Evolutionary conservation across 2,329 filamentous ascomycete genomes (phyloP).

Genomic region (Hymenoscyphus occultus): DNA sequence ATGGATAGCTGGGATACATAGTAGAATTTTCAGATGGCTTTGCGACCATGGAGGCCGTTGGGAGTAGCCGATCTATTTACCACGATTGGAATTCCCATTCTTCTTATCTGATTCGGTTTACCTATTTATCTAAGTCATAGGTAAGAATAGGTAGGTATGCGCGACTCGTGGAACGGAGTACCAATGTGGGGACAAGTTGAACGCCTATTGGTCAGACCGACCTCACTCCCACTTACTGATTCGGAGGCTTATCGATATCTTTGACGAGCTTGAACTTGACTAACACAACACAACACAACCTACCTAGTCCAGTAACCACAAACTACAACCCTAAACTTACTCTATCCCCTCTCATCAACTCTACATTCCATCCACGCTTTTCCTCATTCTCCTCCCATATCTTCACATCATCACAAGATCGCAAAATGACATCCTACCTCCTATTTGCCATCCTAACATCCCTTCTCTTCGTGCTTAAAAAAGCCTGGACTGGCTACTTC

Average conservation of each 20-base stretch:
- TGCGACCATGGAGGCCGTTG: too few relatives aligned
- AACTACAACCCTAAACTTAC: not conserved
- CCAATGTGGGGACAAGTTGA: not conserved
- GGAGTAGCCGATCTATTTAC: too few relatives aligned
- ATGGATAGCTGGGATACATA: too few relatives aligned
- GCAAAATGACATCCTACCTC: too few relatives aligned
- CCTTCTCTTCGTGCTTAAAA: not conserved
- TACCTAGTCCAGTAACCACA: too few relatives aligned
- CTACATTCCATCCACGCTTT: not conserved
- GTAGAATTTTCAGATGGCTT: too few relatives aligned
- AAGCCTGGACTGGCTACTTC: constrained; percentile 6
- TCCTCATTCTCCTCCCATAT: not conserved
- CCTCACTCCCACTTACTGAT: not conserved
- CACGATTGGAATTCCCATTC: too few relatives aligned
- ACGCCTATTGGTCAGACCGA: not conserved
- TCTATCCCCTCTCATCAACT: not conserved
- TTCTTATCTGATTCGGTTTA: too few relatives aligned
- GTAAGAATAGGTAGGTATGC: too few relatives aligned
- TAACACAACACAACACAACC: not conserved
- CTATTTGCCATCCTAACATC: too few relatives aligned
- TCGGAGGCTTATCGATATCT: not conserved
- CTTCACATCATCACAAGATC: not conserved
- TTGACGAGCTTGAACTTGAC: not conserved
- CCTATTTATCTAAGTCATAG: too few relatives aligned
- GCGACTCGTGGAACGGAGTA: not conserved